A percentile compares a stretch with the other conserved stretches of the same genome.
Evolutionary conservation across 139 green algal species (phyloP).

Genomic region (Chlamydomonas incerta): DNA sequence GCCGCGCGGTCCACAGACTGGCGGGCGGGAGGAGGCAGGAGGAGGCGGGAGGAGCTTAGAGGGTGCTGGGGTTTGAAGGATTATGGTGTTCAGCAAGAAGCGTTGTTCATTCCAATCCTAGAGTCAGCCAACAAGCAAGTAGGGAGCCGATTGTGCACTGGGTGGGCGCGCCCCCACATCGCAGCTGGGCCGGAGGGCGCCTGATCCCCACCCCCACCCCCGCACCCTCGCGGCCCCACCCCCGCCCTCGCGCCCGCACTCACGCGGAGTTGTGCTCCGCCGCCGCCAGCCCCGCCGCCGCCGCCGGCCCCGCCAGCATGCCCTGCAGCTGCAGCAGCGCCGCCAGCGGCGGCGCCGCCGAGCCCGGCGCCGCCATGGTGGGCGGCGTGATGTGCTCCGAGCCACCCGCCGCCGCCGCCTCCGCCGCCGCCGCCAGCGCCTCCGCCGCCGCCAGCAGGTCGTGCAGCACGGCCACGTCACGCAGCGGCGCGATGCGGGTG

Average conservation of each 20-base stretch:
- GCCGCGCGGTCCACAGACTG: constrained; percentile 16
- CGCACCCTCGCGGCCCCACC: too few relatives aligned
- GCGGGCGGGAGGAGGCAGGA: background rate
- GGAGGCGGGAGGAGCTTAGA: background rate
- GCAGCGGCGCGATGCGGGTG: constrained; percentile 3
- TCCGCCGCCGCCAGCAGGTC: background rate
- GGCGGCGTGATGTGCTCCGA: background rate
- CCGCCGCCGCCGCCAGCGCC: background rate
- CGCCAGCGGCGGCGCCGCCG: background rate
- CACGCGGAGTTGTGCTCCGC: background rate
- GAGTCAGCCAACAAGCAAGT: too few relatives aligned
- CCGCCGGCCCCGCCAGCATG: background rate
- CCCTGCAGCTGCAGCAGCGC: constrained; percentile 13
- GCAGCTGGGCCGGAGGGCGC: background rate
- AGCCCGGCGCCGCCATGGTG: too few relatives aligned
- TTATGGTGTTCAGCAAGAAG: background rate
- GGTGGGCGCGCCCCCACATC: too few relatives aligned
- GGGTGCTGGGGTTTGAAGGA: background rate
- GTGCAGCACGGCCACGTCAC: constrained; percentile 14
- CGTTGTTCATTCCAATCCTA: too few relatives aligned
- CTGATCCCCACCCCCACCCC: background rate
- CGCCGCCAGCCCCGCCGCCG: background rate
- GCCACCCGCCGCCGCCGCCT: background rate
- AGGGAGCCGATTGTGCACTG: too few relatives aligned
- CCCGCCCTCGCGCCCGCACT: too few relatives aligned